A percentile compares a stretch with the other conserved stretches of the same genome.
These are phyloP conservation scores for Buddleja alternifolia DNA, from an alignment of 257 asterid species.

Conservation along the genomic window DNA sequence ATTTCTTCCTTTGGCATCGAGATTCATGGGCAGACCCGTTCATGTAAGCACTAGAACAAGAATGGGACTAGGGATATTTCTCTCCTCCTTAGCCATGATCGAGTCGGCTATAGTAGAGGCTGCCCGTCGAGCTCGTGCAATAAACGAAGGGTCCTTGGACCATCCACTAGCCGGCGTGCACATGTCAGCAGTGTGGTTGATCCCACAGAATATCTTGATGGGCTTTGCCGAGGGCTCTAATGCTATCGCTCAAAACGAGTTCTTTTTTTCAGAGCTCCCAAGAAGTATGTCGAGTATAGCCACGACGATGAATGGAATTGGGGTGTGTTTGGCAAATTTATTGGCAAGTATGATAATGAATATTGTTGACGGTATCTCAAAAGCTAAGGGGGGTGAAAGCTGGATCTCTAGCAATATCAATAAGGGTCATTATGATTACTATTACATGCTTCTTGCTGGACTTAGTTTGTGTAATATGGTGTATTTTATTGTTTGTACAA, in stretches of 20 bases:
- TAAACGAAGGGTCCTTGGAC: background rate
- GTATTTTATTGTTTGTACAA: constrained; percentile 56
- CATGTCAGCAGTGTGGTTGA: constrained; percentile 74
- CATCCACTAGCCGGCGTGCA: background rate
- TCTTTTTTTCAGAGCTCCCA: constrained; percentile 67
- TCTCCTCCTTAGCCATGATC: constrained; percentile 54
- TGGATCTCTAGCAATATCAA: constrained; percentile 69
- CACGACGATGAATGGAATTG: constrained; percentile 43
- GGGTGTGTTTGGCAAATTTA: constrained; percentile 47
- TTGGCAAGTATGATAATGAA: constrained; percentile 60
- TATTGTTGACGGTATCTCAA: constrained; percentile 38
- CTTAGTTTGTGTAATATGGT: constrained; percentile 52
- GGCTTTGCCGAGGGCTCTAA: constrained; percentile 71
- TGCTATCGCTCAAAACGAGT: constrained; percentile 62
- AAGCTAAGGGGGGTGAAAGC: constrained; percentile 51
- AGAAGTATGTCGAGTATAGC: constrained; percentile 78
- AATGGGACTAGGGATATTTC: constrained; percentile 68
- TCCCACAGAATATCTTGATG: constrained; percentile 57
- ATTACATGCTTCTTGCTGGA: constrained; percentile 63
- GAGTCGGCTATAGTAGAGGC: constrained; percentile 56
- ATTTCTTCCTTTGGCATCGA: constrained; percentile 62
- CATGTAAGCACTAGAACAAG: constrained; percentile 43
- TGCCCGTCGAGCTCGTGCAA: constrained; percentile 37
- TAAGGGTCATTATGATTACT: constrained; percentile 70
- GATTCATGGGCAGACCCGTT: constrained; percentile 43